phyloP scores from a whole-genome alignment of 257 asterid species.

The Solanum lycopersicoides region DNA sequence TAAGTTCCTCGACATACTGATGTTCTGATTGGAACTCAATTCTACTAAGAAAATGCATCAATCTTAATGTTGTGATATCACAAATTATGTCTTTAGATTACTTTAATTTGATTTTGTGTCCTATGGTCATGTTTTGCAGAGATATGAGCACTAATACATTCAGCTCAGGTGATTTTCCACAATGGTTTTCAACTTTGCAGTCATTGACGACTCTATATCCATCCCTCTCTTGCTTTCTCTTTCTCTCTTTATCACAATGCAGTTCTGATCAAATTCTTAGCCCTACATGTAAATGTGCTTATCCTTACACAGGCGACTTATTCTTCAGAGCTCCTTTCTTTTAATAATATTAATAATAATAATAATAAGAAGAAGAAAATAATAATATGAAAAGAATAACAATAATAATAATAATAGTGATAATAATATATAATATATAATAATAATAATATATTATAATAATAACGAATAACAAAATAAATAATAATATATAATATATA shows the following conservation, averaged over 20 bases:
- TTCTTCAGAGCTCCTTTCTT: slow-evolving; percentile 64
- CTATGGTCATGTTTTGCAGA: slow-evolving; percentile 7
- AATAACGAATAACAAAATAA: too few relatives aligned
- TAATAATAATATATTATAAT: too few relatives aligned
- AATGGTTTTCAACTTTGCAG: slow-evolving; percentile 9
- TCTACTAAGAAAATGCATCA: not conserved
- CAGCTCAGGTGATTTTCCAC: slow-evolving; percentile 9
- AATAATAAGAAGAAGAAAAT: too few relatives aligned
- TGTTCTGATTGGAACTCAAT: not conserved
- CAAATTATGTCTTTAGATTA: not conserved
- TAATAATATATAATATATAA: too few relatives aligned
- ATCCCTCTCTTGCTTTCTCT: not conserved
- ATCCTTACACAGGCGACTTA: slow-evolving; percentile 62
- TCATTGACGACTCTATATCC: slow-evolving; percentile 26
- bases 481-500: too few relatives aligned
- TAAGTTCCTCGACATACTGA: not conserved
- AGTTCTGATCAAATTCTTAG: slow-evolving; percentile 27
- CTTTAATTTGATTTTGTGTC: not conserved
- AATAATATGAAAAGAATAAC: too few relatives aligned
- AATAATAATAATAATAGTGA: too few relatives aligned
- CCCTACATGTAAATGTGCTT: slow-evolving; percentile 63
- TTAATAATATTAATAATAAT: not conserved
- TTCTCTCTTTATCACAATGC: slow-evolving; percentile 12
- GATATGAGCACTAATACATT: slow-evolving; percentile 25
- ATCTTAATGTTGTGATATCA: not conserved